A percentile compares a stretch with the other conserved stretches of the same genome.
phyloP scores from a whole-genome alignment of 1,139 yeast species.

The Yamadazyma blattariae region DNA sequence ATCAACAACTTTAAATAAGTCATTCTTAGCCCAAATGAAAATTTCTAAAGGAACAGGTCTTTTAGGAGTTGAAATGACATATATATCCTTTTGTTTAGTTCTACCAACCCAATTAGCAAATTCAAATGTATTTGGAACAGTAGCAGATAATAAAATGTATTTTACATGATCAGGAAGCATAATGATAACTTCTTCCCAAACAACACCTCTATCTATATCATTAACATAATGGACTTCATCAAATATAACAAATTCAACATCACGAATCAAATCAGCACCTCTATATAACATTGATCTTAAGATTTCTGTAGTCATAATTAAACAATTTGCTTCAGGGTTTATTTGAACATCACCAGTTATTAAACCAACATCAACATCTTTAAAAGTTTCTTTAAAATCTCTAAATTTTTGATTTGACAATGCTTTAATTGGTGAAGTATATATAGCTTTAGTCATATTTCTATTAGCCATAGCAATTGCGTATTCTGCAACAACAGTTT shows the following conservation, averaged over 20 bases:
- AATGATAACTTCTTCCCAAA: conserved; percentile 98
- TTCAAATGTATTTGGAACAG: conserved; percentile 96
- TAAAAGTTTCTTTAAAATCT: conserved; percentile 81
- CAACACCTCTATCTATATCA: conserved; percentile 97
- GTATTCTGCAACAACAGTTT: conserved; percentile 89
- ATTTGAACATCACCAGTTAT: conserved; percentile 98
- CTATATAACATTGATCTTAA: conserved; percentile 91
- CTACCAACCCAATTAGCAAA: conserved; percentile 99
- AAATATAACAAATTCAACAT: conserved; percentile 94
- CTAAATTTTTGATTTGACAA: conserved; percentile 91
- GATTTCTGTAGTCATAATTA: conserved; percentile 97
- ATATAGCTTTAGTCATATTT: conserved; percentile 87
- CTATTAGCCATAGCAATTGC: conserved; percentile 92
- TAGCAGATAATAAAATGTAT: conserved; percentile 84
- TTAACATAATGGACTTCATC: conserved; percentile 98
- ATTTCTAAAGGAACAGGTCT: conserved; percentile 95
- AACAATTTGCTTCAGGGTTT: conserved; percentile 94
- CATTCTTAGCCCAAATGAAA: conserved; percentile 70
- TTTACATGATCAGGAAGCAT: conserved; percentile 95
- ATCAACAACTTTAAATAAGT: conserved; percentile 70
- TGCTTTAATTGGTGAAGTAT: conserved; percentile 92
- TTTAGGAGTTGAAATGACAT: conserved; percentile 92
- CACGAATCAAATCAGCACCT: conserved; percentile 95
- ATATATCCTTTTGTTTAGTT: conserved; percentile 91
- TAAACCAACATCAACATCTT: conserved; percentile 83